These are phyloP conservation scores for Xylariaceae sp. DNA, from an alignment of 2,329 filamentous ascomycete species.

Conservation along the genomic window DNA sequence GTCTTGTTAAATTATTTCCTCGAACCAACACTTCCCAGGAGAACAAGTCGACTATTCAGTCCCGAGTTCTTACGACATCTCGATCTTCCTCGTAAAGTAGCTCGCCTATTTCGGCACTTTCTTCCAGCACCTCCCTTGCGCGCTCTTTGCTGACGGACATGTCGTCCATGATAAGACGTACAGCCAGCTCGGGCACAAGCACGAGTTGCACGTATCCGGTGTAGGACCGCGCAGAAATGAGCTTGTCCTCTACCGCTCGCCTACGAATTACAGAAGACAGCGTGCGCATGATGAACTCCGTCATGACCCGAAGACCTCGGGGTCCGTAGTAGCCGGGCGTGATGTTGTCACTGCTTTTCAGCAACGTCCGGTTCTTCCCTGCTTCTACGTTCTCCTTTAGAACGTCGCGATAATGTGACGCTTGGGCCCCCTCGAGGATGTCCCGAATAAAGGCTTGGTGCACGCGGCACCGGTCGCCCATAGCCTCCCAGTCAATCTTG, in stretches of 20 bases:
- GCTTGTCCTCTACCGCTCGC: slow-evolving; percentile 55
- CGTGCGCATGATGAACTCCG: slow-evolving; percentile 57
- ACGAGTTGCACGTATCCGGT: slow-evolving; percentile 67
- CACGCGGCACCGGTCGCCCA: slow-evolving; percentile 53
- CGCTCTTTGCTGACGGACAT: slow-evolving; percentile 40
- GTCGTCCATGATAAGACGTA: slow-evolving; percentile 52
- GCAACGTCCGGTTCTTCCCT: slow-evolving; percentile 55
- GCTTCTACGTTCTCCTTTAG: slow-evolving; percentile 50
- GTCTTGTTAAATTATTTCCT: background rate
- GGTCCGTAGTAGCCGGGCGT: slow-evolving; percentile 81
- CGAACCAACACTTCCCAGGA: background rate
- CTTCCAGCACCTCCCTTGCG: slow-evolving; percentile 53
- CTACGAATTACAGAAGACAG: slow-evolving; percentile 57
- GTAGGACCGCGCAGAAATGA: slow-evolving; percentile 62
- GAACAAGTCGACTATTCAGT: slow-evolving; percentile 20
- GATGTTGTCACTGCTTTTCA: slow-evolving; percentile 52
- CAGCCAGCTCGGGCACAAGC: slow-evolving; percentile 65
- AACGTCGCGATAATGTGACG: slow-evolving; percentile 55
- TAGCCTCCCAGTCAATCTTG: slow-evolving; percentile 58
- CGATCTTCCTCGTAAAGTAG: slow-evolving; percentile 61
- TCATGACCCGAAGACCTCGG: slow-evolving; percentile 66
- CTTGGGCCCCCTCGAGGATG: slow-evolving; percentile 51
- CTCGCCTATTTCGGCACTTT: slow-evolving; percentile 63
- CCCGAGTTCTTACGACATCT: slow-evolving; percentile 41
- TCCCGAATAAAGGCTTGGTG: slow-evolving; percentile 51